phyloP scores from a whole-genome alignment of 345 rosid genomes.

The Hevea brasiliensis region DNA sequence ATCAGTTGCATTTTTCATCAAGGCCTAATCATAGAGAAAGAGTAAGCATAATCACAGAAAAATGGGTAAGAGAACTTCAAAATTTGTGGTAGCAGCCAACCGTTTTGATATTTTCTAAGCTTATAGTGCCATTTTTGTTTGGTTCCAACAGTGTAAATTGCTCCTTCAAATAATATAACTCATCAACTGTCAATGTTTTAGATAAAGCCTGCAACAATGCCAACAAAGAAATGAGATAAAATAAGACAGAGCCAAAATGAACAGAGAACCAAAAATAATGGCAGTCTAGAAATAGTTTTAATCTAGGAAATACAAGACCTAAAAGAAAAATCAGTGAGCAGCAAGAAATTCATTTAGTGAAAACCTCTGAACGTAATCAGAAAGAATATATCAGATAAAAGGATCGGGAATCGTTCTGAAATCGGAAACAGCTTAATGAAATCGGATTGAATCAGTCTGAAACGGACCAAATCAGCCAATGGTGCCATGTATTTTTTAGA shows the following conservation, averaged over 20 bases:
- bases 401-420: no score
- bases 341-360: not conserved
- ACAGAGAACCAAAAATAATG: not conserved
- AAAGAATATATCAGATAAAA: not conserved
- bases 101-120: constrained; percentile 64
- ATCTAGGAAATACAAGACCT: not conserved
- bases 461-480: no score
- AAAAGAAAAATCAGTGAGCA: not conserved
- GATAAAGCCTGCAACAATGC: constrained; percentile 69
- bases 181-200: constrained; percentile 69
- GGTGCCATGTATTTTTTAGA: no score
- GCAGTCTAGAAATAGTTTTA: not conserved
- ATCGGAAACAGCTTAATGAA: no score
- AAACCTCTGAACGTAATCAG: not conserved
- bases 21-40: constrained; percentile 50
- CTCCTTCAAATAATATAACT: constrained; percentile 65
- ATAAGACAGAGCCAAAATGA: not conserved
- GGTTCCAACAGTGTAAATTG: constrained; percentile 83
- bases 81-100: constrained; percentile 37
- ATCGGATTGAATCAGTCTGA: no score
- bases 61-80: not conserved
- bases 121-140: constrained; percentile 60
- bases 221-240: not conserved
- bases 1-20: constrained; percentile 84
- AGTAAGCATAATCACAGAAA: constrained; percentile 16